Conservation (phyloP, 331 rosid genomes). For the Pyrus hybrid region DNA sequence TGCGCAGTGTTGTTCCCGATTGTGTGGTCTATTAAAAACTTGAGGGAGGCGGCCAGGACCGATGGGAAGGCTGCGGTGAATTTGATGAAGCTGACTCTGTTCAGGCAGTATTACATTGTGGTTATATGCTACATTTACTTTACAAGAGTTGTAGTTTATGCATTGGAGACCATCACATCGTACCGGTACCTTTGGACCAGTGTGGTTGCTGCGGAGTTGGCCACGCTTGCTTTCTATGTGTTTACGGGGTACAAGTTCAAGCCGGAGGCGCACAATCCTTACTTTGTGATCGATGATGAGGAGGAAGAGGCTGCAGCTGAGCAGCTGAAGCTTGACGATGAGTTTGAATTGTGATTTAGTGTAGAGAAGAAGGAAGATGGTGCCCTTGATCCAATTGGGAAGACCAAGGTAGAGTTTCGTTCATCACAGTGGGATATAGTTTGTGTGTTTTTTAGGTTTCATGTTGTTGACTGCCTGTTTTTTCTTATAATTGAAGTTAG, state of each 20-base stretch:
- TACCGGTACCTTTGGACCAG: slow-evolving; percentile 85
- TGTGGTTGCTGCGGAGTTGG: slow-evolving; percentile 74
- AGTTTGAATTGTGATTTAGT: slow-evolving; percentile 61
- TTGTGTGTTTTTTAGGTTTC: slow-evolving; percentile 23
- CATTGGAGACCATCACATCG: slow-evolving; percentile 73
- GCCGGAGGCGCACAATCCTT: slow-evolving; percentile 85
- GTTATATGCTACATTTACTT: slow-evolving; percentile 91
- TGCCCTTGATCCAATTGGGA: slow-evolving; percentile 15
- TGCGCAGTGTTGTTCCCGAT: slow-evolving; percentile 87
- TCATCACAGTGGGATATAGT: slow-evolving; percentile 20
- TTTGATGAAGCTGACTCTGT: slow-evolving; percentile 74
- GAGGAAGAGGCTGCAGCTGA: slow-evolving; percentile 92
- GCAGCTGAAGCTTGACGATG: slow-evolving; percentile 80
- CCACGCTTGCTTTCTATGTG: slow-evolving; percentile 66
- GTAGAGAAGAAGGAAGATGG: slow-evolving; percentile 17
- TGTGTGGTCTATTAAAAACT: slow-evolving; percentile 88
- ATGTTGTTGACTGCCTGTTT: slow-evolving; percentile 5
- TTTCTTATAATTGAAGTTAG: slow-evolving; percentile 11
- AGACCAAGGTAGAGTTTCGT: slow-evolving; percentile 29
- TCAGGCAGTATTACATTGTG: slow-evolving; percentile 77
- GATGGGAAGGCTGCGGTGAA: slow-evolving; percentile 89
- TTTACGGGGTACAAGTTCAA: slow-evolving; percentile 79
- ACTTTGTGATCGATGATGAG: slow-evolving; percentile 77
- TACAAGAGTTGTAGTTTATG: slow-evolving; percentile 77
- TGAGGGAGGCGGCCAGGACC: slow-evolving; percentile 76